A percentile compares a stretch with the other conserved stretches of the same genome.
Evolutionary conservation across 805 yeast genomes (phyloP).

Genomic region (Wickerhamiella sorbophila): DNA sequence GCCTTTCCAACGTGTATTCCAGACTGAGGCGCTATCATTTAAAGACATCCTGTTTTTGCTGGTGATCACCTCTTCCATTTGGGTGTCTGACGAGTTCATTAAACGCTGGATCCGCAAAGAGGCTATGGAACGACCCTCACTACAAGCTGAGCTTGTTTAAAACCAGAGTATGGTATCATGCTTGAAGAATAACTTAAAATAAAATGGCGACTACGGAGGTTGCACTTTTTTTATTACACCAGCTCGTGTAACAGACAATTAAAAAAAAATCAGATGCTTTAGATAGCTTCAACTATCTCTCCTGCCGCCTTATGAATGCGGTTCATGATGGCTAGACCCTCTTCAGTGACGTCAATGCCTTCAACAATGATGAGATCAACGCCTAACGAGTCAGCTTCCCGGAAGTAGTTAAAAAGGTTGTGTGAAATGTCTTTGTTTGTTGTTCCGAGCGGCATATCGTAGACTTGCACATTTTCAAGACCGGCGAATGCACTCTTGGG

Average conservation of each 20-base stretch:
- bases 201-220: not conserved
- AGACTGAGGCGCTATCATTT: conserved; percentile 76
- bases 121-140: not conserved
- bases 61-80: conserved; percentile 60
- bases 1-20: conserved; percentile 82
- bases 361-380: conserved; percentile 72
- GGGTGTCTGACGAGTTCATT: conserved; percentile 71
- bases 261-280: too few relatives aligned
- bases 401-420: conserved; percentile 53
- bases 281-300: too few relatives aligned
- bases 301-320: conserved; percentile 70
- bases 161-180: too few relatives aligned
- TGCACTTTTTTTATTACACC: too few relatives aligned
- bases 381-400: conserved; percentile 58
- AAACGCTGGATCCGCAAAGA: conserved; percentile 31
- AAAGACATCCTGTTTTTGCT: conserved; percentile 54
- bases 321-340: conserved; percentile 93
- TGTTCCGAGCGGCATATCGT: conserved; percentile 28
- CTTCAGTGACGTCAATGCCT: conserved; percentile 58
- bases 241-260: too few relatives aligned
- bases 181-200: too few relatives aligned
- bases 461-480: conserved; percentile 9
- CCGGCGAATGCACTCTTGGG: not conserved
- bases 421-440: conserved; percentile 52
- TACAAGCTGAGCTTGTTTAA: not conserved